Base-by-base conservation (phyloP, 2,329 filamentous ascomycete genomes). In the Pseudogymnoascus sp. region DNA sequence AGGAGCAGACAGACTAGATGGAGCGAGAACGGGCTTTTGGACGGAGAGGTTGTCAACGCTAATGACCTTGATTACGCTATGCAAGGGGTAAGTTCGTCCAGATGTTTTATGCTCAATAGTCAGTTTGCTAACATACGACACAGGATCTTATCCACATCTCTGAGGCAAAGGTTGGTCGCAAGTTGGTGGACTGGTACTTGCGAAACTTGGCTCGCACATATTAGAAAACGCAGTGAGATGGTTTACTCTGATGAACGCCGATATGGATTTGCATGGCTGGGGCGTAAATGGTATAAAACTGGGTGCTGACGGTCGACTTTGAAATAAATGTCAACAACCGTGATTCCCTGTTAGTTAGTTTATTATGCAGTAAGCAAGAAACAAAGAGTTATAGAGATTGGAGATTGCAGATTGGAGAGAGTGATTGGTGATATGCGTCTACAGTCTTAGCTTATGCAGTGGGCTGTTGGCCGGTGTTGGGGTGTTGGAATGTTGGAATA, bases 141-240 rank as follows among this genome's bases (percentile, higher is more conserved):
- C 69, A 92, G 88, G 93, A 99, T 74, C 80, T 99, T 71, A 99
- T 99, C 75, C 94, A 99, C 78, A 94, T 99, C 70, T 97, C 93
- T 63, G 94, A 99, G 79, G 93, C 93, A 69, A 99, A 99, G 87
- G 92, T 97, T 64, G 94, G 94, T 73, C 86, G 94, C 71, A 95
- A 94, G 80, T 81, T 99, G 72, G 93, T 99, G 67, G 94, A 99
- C 78, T 99, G 94, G 94, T 99, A 99, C 77, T 85, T 99, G 74
- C 88, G 94, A 74, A 99, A 99, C 82, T 82, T 99, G 72, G 90
- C 92, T 64, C 88, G 94, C 75, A 95, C 92, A 63, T 99, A 99
- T 81, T 96, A 88, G 58, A 59, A 59, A 18, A 59, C 21, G 58
- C 33, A 18, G 58, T 59, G 58, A 21, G 33, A 37, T 37, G 36